phyloP scores from a whole-genome alignment of 441 rosid species.

The Erodium trifolium region DNA sequence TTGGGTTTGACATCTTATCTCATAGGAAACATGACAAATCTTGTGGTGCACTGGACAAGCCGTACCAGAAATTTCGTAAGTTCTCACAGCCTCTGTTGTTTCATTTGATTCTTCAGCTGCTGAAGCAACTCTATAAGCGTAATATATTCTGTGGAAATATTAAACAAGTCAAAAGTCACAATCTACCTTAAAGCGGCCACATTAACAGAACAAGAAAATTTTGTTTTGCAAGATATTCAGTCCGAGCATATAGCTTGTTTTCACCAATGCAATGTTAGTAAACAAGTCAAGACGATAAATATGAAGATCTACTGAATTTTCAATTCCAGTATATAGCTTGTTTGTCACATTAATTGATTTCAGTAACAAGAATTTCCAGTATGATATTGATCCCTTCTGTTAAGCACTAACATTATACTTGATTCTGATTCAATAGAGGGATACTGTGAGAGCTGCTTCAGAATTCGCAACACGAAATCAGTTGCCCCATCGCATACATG shows the following conservation, averaged over 20 bases:
- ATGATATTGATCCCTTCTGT: background rate
- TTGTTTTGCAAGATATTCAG: background rate
- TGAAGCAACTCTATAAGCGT: background rate
- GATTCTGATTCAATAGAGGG: conserved; percentile 37
- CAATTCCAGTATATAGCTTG: background rate
- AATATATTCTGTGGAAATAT: background rate
- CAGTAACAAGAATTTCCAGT: background rate
- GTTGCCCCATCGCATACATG: conserved; percentile 48
- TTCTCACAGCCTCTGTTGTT: conserved; percentile 14
- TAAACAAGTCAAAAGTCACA: background rate
- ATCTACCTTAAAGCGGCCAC: background rate
- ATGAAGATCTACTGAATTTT: background rate
- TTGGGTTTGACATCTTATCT: conserved; percentile 62
- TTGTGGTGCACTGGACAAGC: conserved; percentile 72
- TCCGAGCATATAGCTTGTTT: background rate
- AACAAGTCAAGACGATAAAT: background rate
- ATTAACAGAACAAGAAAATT: background rate
- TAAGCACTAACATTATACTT: background rate
- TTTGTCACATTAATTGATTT: background rate
- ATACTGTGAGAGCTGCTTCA: conserved; percentile 52
- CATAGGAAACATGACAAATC: conserved; percentile 73
- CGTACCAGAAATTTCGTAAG: conserved; percentile 61
- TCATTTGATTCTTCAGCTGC: background rate
- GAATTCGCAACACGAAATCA: conserved; percentile 61
- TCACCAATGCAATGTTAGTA: background rate